A percentile compares a stretch with the other conserved stretches of the same genome.
Evolutionary conservation across 2,329 filamentous ascomycete genomes (phyloP).

Genomic region (Erysiphe pulchra): DNA sequence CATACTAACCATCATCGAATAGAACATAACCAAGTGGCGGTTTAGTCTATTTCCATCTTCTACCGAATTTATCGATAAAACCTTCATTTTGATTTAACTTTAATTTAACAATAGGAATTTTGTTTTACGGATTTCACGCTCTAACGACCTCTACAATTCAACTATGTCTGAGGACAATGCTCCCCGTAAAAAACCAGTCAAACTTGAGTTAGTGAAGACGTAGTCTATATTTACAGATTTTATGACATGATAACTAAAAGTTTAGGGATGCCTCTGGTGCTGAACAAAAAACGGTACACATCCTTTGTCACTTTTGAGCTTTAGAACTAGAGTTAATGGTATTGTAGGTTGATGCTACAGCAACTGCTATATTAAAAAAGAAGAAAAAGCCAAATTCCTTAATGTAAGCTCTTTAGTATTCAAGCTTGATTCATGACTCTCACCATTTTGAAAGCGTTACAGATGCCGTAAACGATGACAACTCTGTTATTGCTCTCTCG

Average conservation of each 20-base stretch:
- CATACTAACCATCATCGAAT: too few species aligned
- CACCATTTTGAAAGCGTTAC: slow-evolving; percentile 44
- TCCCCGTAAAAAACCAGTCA: too few species aligned
- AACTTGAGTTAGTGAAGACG: too few species aligned
- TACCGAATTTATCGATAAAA: too few species aligned
- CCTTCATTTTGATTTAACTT: too few species aligned
- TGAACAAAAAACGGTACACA: slow-evolving; percentile 55
- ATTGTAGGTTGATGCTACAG: slow-evolving; percentile 57
- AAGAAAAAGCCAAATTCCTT: slow-evolving; percentile 99
- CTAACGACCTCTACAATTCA: too few species aligned
- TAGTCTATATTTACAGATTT: not conserved
- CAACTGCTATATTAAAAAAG: slow-evolving; percentile 96
- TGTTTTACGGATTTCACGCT: too few species aligned
- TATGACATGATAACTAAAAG: slow-evolving; percentile 15
- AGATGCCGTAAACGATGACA: slow-evolving; percentile 97
- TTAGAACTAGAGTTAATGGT: slow-evolving; percentile 14
- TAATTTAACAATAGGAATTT: too few species aligned
- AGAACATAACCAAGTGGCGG: too few species aligned
- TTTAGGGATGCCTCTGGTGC: slow-evolving; percentile 67
- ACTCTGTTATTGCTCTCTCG: slow-evolving; percentile 94
- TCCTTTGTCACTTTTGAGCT: slow-evolving; percentile 7
- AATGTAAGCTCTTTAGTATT: slow-evolving; percentile 33
- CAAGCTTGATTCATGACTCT: slow-evolving; percentile 6
- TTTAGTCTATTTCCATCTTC: too few species aligned
- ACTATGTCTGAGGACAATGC: too few species aligned